These are phyloP conservation scores for Syzygium aqueum DNA, from an alignment of 345 rosid species.

Conservation along the genomic window DNA sequence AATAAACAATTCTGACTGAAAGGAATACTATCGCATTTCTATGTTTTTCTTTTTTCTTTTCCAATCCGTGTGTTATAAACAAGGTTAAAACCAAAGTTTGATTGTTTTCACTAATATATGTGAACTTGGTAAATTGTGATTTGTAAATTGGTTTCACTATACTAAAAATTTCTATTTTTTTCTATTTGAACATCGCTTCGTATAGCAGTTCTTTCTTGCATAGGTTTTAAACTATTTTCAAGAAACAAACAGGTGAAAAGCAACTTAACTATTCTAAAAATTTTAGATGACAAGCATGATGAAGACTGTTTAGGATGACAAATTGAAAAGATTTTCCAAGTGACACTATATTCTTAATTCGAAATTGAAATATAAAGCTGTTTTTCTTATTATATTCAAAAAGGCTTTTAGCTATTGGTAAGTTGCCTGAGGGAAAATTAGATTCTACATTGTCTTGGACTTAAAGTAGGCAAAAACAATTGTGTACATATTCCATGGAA, in stretches of 20 bases:
- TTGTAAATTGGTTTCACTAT: not conserved
- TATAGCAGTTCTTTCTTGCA: too few relatives aligned
- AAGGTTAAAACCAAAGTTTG: not conserved
- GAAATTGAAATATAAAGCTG: not conserved
- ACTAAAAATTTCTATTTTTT: too few relatives aligned
- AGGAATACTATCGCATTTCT: not conserved
- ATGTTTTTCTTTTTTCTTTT: not conserved
- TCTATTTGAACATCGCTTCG: too few relatives aligned
- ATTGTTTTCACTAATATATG: not conserved
- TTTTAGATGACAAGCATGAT: not conserved
- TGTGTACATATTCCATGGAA: not conserved
- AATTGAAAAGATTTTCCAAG: not conserved
- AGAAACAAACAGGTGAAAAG: not conserved
- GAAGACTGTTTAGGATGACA: not conserved
- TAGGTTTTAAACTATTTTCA: not conserved
- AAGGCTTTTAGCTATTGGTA: not conserved
- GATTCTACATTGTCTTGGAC: not conserved
- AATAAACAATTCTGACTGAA: not conserved
- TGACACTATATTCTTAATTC: not conserved
- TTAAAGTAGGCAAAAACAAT: not conserved
- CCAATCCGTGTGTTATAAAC: not conserved
- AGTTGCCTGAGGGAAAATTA: not conserved
- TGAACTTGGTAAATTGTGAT: not conserved
- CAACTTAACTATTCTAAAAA: not conserved
- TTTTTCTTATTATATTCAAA: not conserved